Evolutionary conservation across 192 early-diverging fungal species (phyloP).

Genomic region (Geranomyces michiganensis): DNA sequence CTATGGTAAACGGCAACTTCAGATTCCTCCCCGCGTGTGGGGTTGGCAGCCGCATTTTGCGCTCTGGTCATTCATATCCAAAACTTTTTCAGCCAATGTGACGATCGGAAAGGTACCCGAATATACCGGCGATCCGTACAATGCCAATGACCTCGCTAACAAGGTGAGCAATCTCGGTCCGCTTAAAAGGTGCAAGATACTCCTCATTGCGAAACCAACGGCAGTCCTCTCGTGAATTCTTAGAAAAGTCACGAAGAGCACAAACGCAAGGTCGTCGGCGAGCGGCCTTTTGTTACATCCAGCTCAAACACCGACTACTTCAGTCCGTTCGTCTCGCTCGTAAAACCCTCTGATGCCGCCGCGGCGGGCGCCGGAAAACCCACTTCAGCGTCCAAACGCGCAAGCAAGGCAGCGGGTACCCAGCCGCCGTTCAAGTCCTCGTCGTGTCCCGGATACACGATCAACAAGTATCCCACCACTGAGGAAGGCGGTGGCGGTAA

Average conservation of each 20-base stretch:
- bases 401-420: not conserved
- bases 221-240: not conserved
- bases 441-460: constrained; percentile 51
- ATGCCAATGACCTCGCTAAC: constrained; percentile 25
- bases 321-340: constrained; percentile 48
- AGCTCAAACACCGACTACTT: constrained; percentile 48
- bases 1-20: constrained; percentile 30
- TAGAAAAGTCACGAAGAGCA: constrained; percentile 45
- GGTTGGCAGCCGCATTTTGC: not conserved
- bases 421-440: constrained; percentile 55
- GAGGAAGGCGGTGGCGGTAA: constrained; percentile 32
- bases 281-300: constrained; percentile 49
- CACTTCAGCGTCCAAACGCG: not conserved
- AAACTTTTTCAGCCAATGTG: constrained; percentile 38
- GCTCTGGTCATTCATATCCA: not conserved
- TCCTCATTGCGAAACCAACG: not conserved
- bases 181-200: not conserved
- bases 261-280: constrained; percentile 50
- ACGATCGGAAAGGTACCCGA: constrained; percentile 59
- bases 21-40: not conserved
- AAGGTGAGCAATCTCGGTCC: constrained; percentile 19
- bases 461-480: constrained; percentile 56
- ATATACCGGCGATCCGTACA: constrained; percentile 55
- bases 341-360: not conserved
- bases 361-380: constrained; percentile 12